Conservation (phyloP, 2,329 filamentous ascomycete species). For the Fusarium drepaniforme region DNA sequence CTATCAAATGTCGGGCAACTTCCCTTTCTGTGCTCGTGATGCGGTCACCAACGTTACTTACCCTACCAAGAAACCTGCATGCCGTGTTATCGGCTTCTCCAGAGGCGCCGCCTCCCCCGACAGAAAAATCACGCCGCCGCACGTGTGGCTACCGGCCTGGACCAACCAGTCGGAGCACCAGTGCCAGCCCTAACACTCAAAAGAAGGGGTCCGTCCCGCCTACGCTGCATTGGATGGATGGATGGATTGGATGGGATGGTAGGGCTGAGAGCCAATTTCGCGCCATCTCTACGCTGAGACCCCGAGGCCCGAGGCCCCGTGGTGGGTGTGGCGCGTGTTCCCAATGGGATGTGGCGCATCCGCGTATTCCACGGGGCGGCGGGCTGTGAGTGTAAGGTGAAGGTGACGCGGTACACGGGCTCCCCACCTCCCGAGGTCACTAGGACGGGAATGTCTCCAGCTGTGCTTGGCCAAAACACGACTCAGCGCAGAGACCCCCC, state of each 20-base stretch:
- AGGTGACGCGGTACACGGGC: background rate
- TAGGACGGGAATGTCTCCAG: background rate
- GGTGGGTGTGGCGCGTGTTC: slow-evolving; percentile 4
- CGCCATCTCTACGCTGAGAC: slow-evolving; percentile 1
- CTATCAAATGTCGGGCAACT: background rate
- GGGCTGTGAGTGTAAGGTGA: no score
- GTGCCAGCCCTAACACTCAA: slow-evolving; percentile 6
- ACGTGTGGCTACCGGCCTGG: background rate
- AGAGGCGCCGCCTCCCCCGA: background rate
- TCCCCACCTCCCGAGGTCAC: slow-evolving; percentile 18
- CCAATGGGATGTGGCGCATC: background rate
- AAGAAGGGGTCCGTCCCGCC: slow-evolving; percentile 2
- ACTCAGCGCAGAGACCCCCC: slow-evolving; percentile 19
- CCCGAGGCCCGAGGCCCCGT: slow-evolving; percentile 2
- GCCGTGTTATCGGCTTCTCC: background rate
- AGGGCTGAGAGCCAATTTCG: slow-evolving; percentile 7
- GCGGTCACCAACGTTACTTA: background rate
- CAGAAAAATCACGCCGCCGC: background rate
- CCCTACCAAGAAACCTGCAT: background rate
- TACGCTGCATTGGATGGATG: background rate
- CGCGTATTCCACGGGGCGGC: background rate
- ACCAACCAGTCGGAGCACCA: background rate
- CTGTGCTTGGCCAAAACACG: slow-evolving; percentile 11
- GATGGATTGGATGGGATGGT: slow-evolving; percentile 2
- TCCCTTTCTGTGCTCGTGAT: background rate